A percentile compares a stretch with the other conserved stretches of the same genome.
These are phyloP conservation scores for Aspergillus sp. DNA, from an alignment of 2,329 filamentous ascomycete species.

Conservation along the genomic window DNA sequence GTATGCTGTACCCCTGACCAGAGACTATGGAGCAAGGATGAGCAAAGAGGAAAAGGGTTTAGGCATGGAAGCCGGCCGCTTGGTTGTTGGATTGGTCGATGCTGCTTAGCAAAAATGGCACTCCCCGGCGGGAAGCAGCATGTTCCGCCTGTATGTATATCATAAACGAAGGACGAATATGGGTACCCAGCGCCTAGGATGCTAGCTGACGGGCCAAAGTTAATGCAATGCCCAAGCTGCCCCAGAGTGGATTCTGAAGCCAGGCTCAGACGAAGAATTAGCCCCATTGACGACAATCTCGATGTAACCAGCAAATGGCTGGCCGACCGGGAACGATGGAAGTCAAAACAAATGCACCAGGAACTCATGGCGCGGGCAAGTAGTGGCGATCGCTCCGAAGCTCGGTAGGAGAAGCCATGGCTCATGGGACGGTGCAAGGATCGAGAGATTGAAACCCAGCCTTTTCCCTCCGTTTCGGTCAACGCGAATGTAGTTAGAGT, in stretches of 20 bases:
- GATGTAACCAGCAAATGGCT: constrained; percentile 8
- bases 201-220: constrained; percentile 13
- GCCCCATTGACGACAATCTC: constrained; percentile 15
- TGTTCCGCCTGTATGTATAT: constrained; percentile 8
- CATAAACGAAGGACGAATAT: constrained; percentile 7
- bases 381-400: background rate
- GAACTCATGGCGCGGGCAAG: no score
- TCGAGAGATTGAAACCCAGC: background rate
- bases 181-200: constrained; percentile 12
- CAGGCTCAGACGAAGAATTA: no score
- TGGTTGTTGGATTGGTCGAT: constrained; percentile 2
- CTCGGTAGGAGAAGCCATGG: background rate
- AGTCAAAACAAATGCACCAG: no score
- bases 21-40: constrained; percentile 3
- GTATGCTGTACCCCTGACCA: constrained; percentile 14
- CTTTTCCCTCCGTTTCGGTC: background rate
- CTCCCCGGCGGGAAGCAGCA: constrained; percentile 10
- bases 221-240: background rate
- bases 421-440: background rate
- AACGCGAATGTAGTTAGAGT: background rate
- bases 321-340: background rate
- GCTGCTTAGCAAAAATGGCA: constrained; percentile 3
- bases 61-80: constrained; percentile 6
- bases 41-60: constrained; percentile 1
- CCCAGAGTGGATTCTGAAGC: background rate